Percentiles rank a stretch among this genome's conserved stretches.
phyloP scores from a whole-genome alignment of 805 yeast genomes.

The Spathaspora passalidarum region DNA sequence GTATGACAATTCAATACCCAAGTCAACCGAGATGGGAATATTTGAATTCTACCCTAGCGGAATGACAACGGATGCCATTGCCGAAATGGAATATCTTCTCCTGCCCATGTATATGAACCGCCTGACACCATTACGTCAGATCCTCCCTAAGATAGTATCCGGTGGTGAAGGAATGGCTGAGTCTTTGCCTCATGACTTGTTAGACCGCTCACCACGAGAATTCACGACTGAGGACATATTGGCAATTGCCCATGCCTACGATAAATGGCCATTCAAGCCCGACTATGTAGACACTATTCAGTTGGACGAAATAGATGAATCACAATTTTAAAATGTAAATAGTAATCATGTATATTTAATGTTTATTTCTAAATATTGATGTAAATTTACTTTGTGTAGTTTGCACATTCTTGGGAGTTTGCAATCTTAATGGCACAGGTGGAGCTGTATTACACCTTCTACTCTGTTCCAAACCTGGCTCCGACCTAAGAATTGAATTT shows the following conservation, averaged over 20 bases:
- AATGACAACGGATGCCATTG: constrained; percentile 34
- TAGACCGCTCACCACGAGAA: constrained; percentile 44
- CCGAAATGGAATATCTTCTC: constrained; percentile 14
- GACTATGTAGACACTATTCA: constrained; percentile 14
- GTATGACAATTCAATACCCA: constrained; percentile 15
- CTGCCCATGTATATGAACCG: neutral
- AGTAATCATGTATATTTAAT: neutral
- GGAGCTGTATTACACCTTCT: neutral
- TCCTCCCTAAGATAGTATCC: constrained; percentile 59
- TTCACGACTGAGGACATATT: constrained; percentile 56
- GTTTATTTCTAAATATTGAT: neutral
- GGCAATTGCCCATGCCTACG: constrained; percentile 49
- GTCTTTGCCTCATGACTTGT: constrained; percentile 26
- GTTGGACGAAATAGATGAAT: neutral
- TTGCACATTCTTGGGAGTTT: neutral
- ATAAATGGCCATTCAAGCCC: constrained; percentile 87
- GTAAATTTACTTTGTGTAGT: neutral
- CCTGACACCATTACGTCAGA: constrained; percentile 2
- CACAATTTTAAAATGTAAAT: neutral
- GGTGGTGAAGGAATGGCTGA: constrained; percentile 62
- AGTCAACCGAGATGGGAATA: constrained; percentile 43
- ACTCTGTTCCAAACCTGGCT: neutral
- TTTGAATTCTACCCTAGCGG: constrained; percentile 51
- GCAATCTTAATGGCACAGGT: neutral
- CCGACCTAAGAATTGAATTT: neutral